Conservation (phyloP, 2,329 filamentous ascomycete species). For the Remersonia thermophila region DNA sequence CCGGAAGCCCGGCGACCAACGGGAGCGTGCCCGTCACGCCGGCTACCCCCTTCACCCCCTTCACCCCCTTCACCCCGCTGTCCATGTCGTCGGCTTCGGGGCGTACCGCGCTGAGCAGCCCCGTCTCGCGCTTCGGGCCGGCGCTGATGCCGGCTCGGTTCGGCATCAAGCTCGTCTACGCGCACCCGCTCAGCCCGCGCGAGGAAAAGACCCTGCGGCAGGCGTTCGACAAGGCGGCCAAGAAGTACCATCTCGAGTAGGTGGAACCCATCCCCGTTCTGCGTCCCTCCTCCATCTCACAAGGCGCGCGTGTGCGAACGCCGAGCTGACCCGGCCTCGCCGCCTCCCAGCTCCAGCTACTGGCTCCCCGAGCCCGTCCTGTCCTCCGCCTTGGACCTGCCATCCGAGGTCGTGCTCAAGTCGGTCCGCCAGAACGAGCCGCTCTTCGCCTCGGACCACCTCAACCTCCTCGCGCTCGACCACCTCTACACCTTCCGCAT, state of each 20-base stretch:
- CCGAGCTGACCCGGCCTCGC: too few species aligned
- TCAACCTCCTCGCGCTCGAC: constrained; percentile 49
- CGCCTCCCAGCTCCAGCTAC: constrained; percentile 21
- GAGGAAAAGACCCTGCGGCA: constrained; percentile 36
- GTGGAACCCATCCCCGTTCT: background rate
- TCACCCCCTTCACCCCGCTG: too few species aligned
- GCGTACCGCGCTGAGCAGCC: constrained; percentile 16
- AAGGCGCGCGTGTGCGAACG: background rate
- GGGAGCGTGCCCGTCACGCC: constrained; percentile 35
- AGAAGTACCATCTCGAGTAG: constrained; percentile 34
- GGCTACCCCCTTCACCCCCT: constrained; percentile 23
- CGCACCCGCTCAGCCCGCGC: constrained; percentile 31
- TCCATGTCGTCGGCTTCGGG: constrained; percentile 24
- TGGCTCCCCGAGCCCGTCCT: constrained; percentile 33
- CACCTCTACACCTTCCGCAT: constrained; percentile 53
- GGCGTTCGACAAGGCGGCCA: constrained; percentile 40
- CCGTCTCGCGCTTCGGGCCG: constrained; percentile 13
- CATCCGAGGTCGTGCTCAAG: constrained; percentile 39
- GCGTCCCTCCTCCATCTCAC: too few species aligned
- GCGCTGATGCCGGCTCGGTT: constrained; percentile 19
- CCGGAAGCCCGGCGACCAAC: constrained; percentile 30
- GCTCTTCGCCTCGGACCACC: constrained; percentile 46
- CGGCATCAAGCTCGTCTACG: constrained; percentile 39
- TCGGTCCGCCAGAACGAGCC: constrained; percentile 49
- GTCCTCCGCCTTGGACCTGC: constrained; percentile 32